These are phyloP conservation scores for Exserohilum rostratum DNA, from an alignment of 2,329 filamentous ascomycete genomes.

Conservation along the genomic window DNA sequence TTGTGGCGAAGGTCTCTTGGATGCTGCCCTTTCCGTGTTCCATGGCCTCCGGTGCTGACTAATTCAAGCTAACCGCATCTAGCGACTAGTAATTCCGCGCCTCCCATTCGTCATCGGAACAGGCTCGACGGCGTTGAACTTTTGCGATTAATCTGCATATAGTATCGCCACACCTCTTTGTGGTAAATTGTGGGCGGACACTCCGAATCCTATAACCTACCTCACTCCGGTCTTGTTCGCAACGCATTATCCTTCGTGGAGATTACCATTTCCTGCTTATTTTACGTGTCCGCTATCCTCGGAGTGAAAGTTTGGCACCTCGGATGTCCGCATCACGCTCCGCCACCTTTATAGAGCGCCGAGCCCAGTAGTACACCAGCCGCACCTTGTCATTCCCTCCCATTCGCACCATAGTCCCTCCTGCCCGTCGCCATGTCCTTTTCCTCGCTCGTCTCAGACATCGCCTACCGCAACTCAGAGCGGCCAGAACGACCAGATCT, in stretches of 20 bases:
- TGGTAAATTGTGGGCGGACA: not conserved
- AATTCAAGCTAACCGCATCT: slow-evolving; percentile 7
- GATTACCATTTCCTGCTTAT: not conserved
- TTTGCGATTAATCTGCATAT: not conserved
- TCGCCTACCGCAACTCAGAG: slow-evolving; percentile 55
- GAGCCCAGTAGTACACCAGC: slow-evolving; percentile 4
- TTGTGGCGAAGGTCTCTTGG: not conserved
- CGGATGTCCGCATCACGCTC: slow-evolving; percentile 9
- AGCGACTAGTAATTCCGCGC: slow-evolving; percentile 15
- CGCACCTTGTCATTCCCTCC: not conserved
- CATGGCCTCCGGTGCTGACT: not conserved
- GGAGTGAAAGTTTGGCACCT: slow-evolving; percentile 11
- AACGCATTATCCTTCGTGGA: not conserved
- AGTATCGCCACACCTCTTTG: slow-evolving; percentile 4
- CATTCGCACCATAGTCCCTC: not conserved
- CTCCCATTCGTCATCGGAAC: slow-evolving; percentile 17
- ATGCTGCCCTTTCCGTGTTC: not conserved
- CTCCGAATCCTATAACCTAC: not conserved
- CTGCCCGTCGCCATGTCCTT: slow-evolving; percentile 53
- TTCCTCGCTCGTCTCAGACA: slow-evolving; percentile 59
- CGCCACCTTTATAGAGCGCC: slow-evolving; percentile 17
- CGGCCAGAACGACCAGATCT: slow-evolving; percentile 46
- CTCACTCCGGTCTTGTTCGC: not conserved
- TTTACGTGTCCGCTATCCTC: not conserved
- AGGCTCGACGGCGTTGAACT: slow-evolving; percentile 12